A percentile compares a stretch with the other conserved stretches of the same genome.
Conservation (phyloP, 345 rosid genomes). For the Arabis hirsuta region DNA sequence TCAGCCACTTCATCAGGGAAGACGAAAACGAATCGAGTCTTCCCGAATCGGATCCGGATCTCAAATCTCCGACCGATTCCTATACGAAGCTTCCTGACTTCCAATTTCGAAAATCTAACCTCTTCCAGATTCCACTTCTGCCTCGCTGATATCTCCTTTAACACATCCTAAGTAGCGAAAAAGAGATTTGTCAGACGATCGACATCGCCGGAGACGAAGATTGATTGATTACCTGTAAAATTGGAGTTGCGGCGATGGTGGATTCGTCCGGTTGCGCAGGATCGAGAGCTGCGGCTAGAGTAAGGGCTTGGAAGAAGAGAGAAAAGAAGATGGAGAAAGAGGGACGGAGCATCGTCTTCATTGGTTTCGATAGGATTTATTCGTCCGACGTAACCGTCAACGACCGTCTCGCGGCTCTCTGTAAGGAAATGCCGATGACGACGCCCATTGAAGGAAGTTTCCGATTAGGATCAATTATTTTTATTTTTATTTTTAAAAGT, state of each 20-base stretch:
- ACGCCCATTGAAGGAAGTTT: slow-evolving; percentile 25
- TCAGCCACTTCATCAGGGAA: slow-evolving; percentile 57
- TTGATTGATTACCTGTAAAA: slow-evolving; percentile 49
- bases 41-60: slow-evolving; percentile 70
- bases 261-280: slow-evolving; percentile 39
- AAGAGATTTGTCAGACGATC: not conserved
- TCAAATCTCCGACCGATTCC: slow-evolving; percentile 58
- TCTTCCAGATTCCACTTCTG: slow-evolving; percentile 65
- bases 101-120: slow-evolving; percentile 49
- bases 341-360: slow-evolving; percentile 22
- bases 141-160: slow-evolving; percentile 56
- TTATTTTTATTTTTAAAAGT: too few relatives aligned
- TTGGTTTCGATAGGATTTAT: not conserved
- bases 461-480: not conserved
- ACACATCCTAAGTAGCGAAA: slow-evolving; percentile 55
- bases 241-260: slow-evolving; percentile 33
- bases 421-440: slow-evolving; percentile 4
- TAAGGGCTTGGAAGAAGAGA: slow-evolving; percentile 34
- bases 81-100: slow-evolving; percentile 51
- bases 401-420: slow-evolving; percentile 21
- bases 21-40: slow-evolving; percentile 50
- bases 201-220: slow-evolving; percentile 7
- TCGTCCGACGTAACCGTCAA: slow-evolving; percentile 35
- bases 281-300: slow-evolving; percentile 39
- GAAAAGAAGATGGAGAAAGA: slow-evolving; percentile 35